Base-by-base conservation (phyloP, 176 grass and related monocot species). In the Cenchrus fungigraminus region DNA sequence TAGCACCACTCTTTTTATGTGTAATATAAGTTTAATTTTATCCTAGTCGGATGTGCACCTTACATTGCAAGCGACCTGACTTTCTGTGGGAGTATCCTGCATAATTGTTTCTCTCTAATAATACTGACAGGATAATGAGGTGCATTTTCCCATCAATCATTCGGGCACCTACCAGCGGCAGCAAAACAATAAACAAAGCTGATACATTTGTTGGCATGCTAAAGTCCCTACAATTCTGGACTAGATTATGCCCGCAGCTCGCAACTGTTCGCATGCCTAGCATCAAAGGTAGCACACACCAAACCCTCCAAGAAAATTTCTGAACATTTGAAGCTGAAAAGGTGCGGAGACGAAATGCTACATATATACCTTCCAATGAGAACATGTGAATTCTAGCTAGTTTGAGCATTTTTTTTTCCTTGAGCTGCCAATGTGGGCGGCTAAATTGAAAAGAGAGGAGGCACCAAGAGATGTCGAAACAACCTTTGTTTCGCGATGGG, bases 61-160 rank as follows among this genome's bases (percentile, higher is more conserved):
- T 44, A 31, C 61, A 34, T 66, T 45, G 49, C 72, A 64, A 53
- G 19, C 71, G 77, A 68, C 51, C 54, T 6, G 32, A 64, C 46
- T 29, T 66, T 73, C 62, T 79, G 31, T 72, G 71, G 9, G 45
- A 63, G 20, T 71, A 62, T 78, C 58, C 42, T 63, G 12, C 3
- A 50, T 6, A 14, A 74, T 74, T 22, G 4, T 72, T 47, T 50
- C 71, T 74, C 46, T 74, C 49, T 34, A 52, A 74, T 54, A 74
- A 54, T 54, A 34, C 29, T 29, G 28, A 54, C 10, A 74, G 2
- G 32, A 63, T 74, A 54, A 74, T 76, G 3, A 57, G 31, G 50
- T 58, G 52, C 17, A 17, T n/a, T 68, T 50, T 62, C 13, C 64
- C 64, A 68, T 68, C 31, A 81, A 81, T 68, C 64, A 53, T 54